phyloP scores from a whole-genome alignment of 331 rosid species.

The Telfairia occidentalis region DNA sequence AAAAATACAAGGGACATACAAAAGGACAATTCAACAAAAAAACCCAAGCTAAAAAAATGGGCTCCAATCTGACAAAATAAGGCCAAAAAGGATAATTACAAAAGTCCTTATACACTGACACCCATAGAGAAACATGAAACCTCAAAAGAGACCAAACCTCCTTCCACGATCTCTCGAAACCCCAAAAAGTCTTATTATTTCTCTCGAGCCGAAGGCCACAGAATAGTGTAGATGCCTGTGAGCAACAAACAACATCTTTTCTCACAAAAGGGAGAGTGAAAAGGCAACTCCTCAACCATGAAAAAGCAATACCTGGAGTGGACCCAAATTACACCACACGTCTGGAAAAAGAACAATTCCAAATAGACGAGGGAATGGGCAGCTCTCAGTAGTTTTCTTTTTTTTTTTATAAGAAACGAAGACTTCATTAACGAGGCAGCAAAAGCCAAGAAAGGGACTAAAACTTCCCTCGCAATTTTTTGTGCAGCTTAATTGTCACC shows the following conservation, averaged over 20 bases:
- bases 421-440: too few species aligned
- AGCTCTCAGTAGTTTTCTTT: too few species aligned
- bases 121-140: not conserved
- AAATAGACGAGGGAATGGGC: too few species aligned
- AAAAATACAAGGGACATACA: not conserved
- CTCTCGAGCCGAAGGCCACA: not conserved
- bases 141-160: not conserved
- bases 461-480: too few species aligned
- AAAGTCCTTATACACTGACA: not conserved
- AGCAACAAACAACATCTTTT: not conserved
- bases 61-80: not conserved
- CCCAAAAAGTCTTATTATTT: not conserved
- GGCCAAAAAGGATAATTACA: not conserved
- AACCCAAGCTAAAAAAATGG: not conserved
- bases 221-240: not conserved
- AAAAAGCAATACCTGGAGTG: not conserved
- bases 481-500: too few species aligned
- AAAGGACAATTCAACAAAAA: not conserved
- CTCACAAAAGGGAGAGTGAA: not conserved
- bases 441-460: too few species aligned
- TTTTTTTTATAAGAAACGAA: too few species aligned
- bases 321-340: too few species aligned
- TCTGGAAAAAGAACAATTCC: not conserved
- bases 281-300: not conserved
- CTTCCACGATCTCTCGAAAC: not conserved